Percentiles rank a stretch among this genome's conserved stretches.
Conservation (phyloP, 179 eudicot species). For the Drosera spatulata region DNA sequence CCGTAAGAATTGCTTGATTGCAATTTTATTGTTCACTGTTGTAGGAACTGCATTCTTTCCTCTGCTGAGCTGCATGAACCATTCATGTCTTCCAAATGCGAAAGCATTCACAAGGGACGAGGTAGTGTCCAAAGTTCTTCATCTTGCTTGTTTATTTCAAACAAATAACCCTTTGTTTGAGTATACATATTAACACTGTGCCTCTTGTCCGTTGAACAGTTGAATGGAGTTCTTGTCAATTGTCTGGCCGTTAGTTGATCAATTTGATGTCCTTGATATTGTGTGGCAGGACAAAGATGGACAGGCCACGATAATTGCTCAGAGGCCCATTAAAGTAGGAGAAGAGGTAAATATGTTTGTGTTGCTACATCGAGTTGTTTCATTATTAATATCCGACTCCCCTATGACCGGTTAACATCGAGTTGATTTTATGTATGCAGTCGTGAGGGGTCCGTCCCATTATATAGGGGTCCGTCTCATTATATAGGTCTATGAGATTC, state of each 20-base stretch:
- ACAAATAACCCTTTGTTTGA: too few species aligned
- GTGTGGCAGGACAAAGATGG: slow-evolving; percentile 78
- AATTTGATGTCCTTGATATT: not conserved
- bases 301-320: slow-evolving; percentile 68
- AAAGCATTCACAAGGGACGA: slow-evolving; percentile 92
- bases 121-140: slow-evolving; percentile 48
- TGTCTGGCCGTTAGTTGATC: not conserved
- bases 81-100: slow-evolving; percentile 85
- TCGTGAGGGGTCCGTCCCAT: too few species aligned
- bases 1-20: not conserved
- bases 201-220: too few species aligned
- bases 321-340: slow-evolving; percentile 43
- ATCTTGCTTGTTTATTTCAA: too few species aligned
- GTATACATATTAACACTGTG: too few species aligned
- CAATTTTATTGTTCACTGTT: not conserved
- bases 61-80: slow-evolving; percentile 95
- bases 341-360: slow-evolving; percentile 50
- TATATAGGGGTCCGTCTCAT: too few species aligned
- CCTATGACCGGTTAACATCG: not conserved
- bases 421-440: too few species aligned
- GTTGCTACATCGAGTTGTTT: not conserved
- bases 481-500: not conserved
- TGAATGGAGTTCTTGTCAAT: not conserved
- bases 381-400: not conserved
- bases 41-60: slow-evolving; percentile 94